These are phyloP conservation scores for Debaryomyces sp. DNA, from an alignment of 1,139 yeast genomes.

Conservation along the genomic window DNA sequence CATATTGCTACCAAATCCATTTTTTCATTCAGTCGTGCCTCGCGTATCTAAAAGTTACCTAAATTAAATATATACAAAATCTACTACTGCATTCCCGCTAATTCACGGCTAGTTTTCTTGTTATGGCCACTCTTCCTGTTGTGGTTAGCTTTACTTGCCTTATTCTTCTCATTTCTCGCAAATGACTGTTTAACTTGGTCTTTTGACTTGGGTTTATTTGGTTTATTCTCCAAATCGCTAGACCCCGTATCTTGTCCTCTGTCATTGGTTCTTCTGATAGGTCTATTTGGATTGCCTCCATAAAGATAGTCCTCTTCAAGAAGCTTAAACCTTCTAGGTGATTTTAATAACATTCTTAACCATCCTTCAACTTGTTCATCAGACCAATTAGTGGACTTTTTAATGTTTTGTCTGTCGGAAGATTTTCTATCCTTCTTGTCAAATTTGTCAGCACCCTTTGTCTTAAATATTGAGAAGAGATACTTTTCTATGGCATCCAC, in stretches of 20 bases:
- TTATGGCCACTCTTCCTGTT: conserved; percentile 64
- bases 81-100: conserved; percentile 57
- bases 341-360: conserved; percentile 72
- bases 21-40: conserved; percentile 4
- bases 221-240: neutral
- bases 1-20: conserved; percentile 1
- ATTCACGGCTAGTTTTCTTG: conserved; percentile 60
- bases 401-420: conserved; percentile 53
- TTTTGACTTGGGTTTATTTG: conserved; percentile 18
- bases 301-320: conserved; percentile 65
- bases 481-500: conserved; percentile 40
- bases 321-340: conserved; percentile 60
- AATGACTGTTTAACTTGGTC: conserved; percentile 25
- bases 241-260: conserved; percentile 16
- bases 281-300: conserved; percentile 31
- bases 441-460: conserved; percentile 52
- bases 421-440: conserved; percentile 54
- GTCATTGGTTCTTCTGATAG: conserved; percentile 2
- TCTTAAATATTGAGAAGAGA: conserved; percentile 60
- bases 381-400: conserved; percentile 62
- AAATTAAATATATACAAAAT: neutral
- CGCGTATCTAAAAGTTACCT: neutral
- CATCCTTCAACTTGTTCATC: conserved; percentile 95
- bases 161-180: conserved; percentile 56
- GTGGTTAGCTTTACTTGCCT: conserved; percentile 62